phyloP scores from a whole-genome alignment of 2,329 filamentous ascomycete species.

The Xylaria multiplex region DNA sequence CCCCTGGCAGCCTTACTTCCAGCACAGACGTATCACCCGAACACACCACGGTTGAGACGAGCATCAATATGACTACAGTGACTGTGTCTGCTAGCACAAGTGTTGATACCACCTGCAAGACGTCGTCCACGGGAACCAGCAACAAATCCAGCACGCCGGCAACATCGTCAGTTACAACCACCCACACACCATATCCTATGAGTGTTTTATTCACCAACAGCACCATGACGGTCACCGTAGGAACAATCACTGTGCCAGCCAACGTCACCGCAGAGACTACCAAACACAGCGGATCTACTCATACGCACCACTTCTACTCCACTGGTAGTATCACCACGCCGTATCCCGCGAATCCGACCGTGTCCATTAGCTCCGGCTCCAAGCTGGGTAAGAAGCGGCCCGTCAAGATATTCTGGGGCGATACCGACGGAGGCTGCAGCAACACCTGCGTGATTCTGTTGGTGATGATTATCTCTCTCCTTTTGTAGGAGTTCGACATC shows the following conservation, averaged over 20 bases:
- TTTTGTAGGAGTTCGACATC: constrained; percentile 22
- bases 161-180: neutral
- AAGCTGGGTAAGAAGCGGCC: constrained; percentile 27
- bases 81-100: neutral
- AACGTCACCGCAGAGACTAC: constrained; percentile 3
- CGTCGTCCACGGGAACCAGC: neutral
- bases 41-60: constrained; percentile 5
- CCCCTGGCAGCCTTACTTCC: neutral
- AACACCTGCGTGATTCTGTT: constrained; percentile 40
- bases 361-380: constrained; percentile 22
- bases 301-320: neutral
- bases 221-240: constrained; percentile 13
- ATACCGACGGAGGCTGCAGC: constrained; percentile 21
- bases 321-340: constrained; percentile 8
- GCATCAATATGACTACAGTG: constrained; percentile 7
- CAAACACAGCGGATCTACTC: neutral
- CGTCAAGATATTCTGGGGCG: constrained; percentile 24
- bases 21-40: constrained; percentile 9
- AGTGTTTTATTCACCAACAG: constrained; percentile 15
- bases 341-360: constrained; percentile 8
- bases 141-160: constrained; percentile 11
- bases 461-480: constrained; percentile 36
- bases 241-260: neutral
- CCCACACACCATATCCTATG: constrained; percentile 16
- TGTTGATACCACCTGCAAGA: constrained; percentile 26